phyloP scores from a whole-genome alignment of 345 rosid genomes.

The Ceriops zippeliana region DNA sequence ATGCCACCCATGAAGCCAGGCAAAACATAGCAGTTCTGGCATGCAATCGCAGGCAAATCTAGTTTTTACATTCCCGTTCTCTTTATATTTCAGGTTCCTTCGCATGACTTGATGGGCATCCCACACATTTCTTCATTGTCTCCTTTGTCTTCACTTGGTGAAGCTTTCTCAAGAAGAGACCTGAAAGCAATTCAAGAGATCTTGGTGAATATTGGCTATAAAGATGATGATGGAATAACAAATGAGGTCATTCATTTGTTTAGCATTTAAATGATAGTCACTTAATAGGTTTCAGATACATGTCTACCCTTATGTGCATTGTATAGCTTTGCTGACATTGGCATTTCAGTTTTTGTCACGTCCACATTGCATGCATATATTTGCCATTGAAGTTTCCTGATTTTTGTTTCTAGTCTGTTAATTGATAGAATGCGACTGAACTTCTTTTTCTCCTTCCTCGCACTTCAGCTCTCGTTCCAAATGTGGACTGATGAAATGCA shows the following conservation, averaged over 20 bases:
- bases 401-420: not conserved
- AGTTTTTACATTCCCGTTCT: constrained; percentile 3
- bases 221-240: constrained; percentile 83
- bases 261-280: not conserved
- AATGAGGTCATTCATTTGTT: constrained; percentile 55
- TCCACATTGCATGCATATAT: not conserved
- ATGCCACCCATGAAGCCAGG: not conserved
- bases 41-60: not conserved
- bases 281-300: not conserved
- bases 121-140: constrained; percentile 53
- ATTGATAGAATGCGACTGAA: not conserved
- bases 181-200: constrained; percentile 77
- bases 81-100: constrained; percentile 58
- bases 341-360: not conserved
- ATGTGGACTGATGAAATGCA: constrained; percentile 99
- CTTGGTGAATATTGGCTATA: constrained; percentile 66
- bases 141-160: constrained; percentile 76
- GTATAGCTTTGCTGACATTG: not conserved
- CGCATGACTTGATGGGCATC: constrained; percentile 78
- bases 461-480: constrained; percentile 84
- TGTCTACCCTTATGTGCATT: not conserved
- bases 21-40: not conserved
- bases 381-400: not conserved
- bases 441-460: constrained; percentile 3
- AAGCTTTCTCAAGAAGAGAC: constrained; percentile 89